Percentiles rank a stretch among this genome's conserved stretches.
These are phyloP conservation scores for Sonneratia caseolaris DNA, from an alignment of 345 rosid species.

Conservation along the genomic window DNA sequence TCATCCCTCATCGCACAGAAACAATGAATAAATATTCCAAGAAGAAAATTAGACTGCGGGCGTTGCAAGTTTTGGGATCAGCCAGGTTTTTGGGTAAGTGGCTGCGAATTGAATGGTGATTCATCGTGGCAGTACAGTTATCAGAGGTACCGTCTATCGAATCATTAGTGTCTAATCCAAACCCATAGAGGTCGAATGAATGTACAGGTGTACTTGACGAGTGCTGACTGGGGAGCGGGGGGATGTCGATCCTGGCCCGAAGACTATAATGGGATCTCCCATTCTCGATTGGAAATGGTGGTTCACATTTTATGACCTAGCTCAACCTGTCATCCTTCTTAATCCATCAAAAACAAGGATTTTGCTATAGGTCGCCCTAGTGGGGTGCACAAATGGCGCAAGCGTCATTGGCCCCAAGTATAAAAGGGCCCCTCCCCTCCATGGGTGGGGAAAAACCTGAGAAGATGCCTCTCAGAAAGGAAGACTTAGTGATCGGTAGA, in stretches of 20 bases:
- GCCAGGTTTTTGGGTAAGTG: too few relatives aligned
- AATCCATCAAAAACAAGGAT: not conserved
- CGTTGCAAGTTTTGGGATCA: too few relatives aligned
- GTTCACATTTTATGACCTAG: not conserved
- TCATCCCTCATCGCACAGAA: too few relatives aligned
- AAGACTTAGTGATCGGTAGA: not conserved
- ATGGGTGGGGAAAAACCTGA: slow-evolving; percentile 3
- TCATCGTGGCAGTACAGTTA: too few relatives aligned
- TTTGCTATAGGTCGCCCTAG: slow-evolving; percentile 8
- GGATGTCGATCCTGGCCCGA: not conserved
- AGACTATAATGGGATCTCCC: not conserved
- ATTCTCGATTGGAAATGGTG: not conserved
- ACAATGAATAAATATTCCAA: too few relatives aligned
- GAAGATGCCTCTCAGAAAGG: not conserved
- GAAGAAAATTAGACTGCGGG: too few relatives aligned
- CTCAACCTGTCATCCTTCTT: not conserved
- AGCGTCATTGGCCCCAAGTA: slow-evolving; percentile 8
- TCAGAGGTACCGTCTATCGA: too few relatives aligned
- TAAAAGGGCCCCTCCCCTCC: not conserved
- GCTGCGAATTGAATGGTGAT: too few relatives aligned
- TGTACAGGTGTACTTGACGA: too few relatives aligned
- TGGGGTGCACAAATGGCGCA: slow-evolving; percentile 14
- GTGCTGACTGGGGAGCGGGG: too few relatives aligned
- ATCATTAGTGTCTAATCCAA: too few relatives aligned
- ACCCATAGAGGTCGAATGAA: too few relatives aligned